Conservation (phyloP, 768 basidiomycete species). For the Chiua virens region DNA sequence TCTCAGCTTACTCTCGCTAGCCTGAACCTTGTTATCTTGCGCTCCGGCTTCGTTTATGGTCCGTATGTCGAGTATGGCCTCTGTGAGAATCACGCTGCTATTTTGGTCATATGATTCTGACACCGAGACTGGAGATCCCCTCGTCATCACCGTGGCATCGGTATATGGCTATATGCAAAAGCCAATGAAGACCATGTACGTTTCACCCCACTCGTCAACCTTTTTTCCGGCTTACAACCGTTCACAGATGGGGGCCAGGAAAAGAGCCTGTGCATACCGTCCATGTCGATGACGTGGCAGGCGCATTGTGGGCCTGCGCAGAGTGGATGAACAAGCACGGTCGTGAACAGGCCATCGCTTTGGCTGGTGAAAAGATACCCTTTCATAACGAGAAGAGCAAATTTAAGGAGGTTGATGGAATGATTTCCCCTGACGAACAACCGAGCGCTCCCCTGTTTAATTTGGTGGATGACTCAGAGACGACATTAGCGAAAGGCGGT, state of each 20-base stretch:
- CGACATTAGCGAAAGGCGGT: conserved; percentile 65
- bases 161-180: conserved; percentile 82
- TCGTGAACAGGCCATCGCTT: conserved; percentile 58
- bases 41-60: conserved; percentile 76
- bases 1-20: conserved; percentile 37
- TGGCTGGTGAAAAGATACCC: conserved; percentile 44
- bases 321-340: conserved; percentile 70
- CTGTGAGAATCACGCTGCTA: conserved; percentile 41
- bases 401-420: conserved; percentile 60
- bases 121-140: conserved; percentile 49
- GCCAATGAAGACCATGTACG: conserved; percentile 83
- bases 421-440: conserved; percentile 54
- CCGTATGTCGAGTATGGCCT: conserved; percentile 75
- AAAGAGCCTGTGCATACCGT: conserved; percentile 73
- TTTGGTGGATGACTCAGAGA: conserved; percentile 76
- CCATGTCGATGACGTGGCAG: conserved; percentile 79
- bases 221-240: conserved; percentile 6
- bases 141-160: conserved; percentile 70
- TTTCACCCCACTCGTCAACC: conserved; percentile 1
- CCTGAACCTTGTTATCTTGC: conserved; percentile 76
- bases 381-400: conserved; percentile 66
- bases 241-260: conserved; percentile 72
- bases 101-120: conserved; percentile 13
- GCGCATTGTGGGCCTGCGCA: conserved; percentile 72
- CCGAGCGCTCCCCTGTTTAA: conserved; percentile 81